A percentile compares a stretch with the other conserved stretches of the same genome.
Conservation (phyloP, 1,139 yeast genomes). For the Diutina neorugosa region DNA sequence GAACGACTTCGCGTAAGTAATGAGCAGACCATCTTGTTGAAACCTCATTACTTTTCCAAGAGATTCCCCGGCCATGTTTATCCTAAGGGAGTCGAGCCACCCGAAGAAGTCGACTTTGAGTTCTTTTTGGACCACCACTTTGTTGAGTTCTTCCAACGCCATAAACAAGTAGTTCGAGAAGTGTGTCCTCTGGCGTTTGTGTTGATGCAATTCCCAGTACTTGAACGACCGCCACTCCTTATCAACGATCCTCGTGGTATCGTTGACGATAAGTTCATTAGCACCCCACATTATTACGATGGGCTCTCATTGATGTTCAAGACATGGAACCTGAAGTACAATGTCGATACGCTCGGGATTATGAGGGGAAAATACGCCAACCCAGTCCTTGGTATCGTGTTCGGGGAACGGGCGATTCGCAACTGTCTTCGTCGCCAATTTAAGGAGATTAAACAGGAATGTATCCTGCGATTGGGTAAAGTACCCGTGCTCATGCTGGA, state of each 20-base stretch:
- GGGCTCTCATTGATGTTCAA: constrained; percentile 88
- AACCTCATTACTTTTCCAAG: constrained; percentile 23
- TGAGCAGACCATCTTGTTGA: constrained; percentile 14
- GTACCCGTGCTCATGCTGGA: constrained; percentile 77
- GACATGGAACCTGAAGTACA: constrained; percentile 63
- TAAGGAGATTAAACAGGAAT: constrained; percentile 49
- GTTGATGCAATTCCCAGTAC: constrained; percentile 73
- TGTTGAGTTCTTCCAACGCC: constrained; percentile 41
- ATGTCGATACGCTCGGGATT: constrained; percentile 86
- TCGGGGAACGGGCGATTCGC: constrained; percentile 72
- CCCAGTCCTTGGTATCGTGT: constrained; percentile 65
- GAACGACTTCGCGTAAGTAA: constrained; percentile 25
- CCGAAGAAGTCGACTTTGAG: constrained; percentile 33
- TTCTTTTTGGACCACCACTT: constrained; percentile 54
- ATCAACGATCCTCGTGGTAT: constrained; percentile 34
- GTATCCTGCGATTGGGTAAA: constrained; percentile 42
- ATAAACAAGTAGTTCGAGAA: constrained; percentile 36
- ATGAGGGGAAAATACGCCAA: constrained; percentile 65
- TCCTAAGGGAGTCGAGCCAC: constrained; percentile 10
- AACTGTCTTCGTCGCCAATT: constrained; percentile 62
- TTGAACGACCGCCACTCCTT: constrained; percentile 66
- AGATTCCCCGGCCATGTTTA: constrained; percentile 13
- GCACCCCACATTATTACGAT: constrained; percentile 85
- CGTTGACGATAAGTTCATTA: constrained; percentile 54
- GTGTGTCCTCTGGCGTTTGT: constrained; percentile 37